A percentile compares a stretch with the other conserved stretches of the same genome.
Conservation (phyloP, 2,329 filamentous ascomycete genomes). For the Septoria linicola region DNA sequence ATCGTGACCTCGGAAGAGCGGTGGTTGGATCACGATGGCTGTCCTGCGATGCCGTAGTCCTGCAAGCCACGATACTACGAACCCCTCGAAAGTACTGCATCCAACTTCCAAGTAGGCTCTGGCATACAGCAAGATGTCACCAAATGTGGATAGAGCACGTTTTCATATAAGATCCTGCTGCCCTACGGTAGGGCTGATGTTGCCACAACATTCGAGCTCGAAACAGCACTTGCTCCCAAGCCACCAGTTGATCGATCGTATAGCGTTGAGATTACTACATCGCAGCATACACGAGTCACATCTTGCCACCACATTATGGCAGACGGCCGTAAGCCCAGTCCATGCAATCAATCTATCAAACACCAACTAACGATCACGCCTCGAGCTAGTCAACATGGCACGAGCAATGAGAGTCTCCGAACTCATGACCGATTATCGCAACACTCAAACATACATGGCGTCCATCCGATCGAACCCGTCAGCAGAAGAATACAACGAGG, state of each 20-base stretch:
- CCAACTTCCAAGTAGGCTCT: too few species aligned
- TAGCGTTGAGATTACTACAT: neutral
- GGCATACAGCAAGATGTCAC: neutral
- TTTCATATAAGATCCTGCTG: slow-evolving; percentile 7
- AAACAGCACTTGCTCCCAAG: neutral
- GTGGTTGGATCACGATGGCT: slow-evolving; percentile 10
- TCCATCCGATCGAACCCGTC: slow-evolving; percentile 53
- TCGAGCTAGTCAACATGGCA: slow-evolving; percentile 59
- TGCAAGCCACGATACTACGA: slow-evolving; percentile 14
- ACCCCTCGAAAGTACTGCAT: slow-evolving; percentile 4
- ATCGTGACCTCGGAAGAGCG: slow-evolving; percentile 4
- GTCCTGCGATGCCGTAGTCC: slow-evolving; percentile 5
- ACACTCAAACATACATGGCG: slow-evolving; percentile 58
- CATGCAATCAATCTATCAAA: neutral
- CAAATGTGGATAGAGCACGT: slow-evolving; percentile 1
- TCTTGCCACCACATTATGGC: slow-evolving; percentile 45
- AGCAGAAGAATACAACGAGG: slow-evolving; percentile 57
- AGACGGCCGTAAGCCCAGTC: slow-evolving; percentile 52
- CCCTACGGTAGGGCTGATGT: slow-evolving; percentile 9
- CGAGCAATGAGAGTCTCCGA: slow-evolving; percentile 63
- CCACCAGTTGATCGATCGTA: neutral
- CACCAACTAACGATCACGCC: neutral
- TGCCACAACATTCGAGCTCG: slow-evolving; percentile 5
- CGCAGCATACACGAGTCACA: neutral
- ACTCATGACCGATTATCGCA: slow-evolving; percentile 64